phyloP scores from a whole-genome alignment of 2,329 filamentous ascomycete genomes.

The Alternaria postmessia region DNA sequence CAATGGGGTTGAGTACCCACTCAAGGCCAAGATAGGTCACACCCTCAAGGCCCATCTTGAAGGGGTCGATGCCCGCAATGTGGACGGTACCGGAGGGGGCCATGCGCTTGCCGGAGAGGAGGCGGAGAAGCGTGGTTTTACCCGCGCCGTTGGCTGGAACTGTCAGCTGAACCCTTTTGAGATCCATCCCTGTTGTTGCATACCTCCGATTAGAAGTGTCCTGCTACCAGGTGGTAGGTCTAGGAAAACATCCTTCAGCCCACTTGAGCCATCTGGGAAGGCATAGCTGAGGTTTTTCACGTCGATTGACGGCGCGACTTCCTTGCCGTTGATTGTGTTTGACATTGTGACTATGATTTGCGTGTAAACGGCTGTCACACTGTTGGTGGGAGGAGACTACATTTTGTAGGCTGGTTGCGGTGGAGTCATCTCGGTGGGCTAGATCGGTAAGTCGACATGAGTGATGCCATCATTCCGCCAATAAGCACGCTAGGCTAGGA shows the following conservation, averaged over 20 bases:
- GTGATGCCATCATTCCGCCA: conserved; percentile 21
- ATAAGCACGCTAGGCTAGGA: conserved; percentile 17
- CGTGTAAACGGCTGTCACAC: not conserved
- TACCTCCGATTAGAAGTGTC: conserved; percentile 88
- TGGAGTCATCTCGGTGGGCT: conserved; percentile 17
- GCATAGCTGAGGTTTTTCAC: conserved; percentile 83
- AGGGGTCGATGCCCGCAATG: conserved; percentile 87
- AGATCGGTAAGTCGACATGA: conserved; percentile 8
- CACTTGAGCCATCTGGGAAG: conserved; percentile 85
- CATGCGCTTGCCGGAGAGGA: conserved; percentile 93
- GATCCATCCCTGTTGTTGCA: conserved; percentile 15
- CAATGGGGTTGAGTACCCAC: conserved; percentile 97
- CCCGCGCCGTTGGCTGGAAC: conserved; percentile 84
- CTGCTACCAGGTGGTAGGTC: conserved; percentile 82
- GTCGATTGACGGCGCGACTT: conserved; percentile 68
- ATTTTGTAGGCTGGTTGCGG: conserved; percentile 18
- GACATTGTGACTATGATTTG: conserved; percentile 28
- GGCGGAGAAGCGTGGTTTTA: conserved; percentile 94
- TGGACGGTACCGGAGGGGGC: conserved; percentile 77
- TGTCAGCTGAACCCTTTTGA: conserved; percentile 22
- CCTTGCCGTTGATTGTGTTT: conserved; percentile 23
- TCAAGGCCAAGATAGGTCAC: conserved; percentile 97
- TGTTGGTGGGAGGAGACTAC: conserved; percentile 18
- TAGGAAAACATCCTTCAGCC: conserved; percentile 76
- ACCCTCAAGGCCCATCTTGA: conserved; percentile 87